Conservation (phyloP, 495 filamentous ascomycete species). For the Cenococcum geophilum region DNA sequence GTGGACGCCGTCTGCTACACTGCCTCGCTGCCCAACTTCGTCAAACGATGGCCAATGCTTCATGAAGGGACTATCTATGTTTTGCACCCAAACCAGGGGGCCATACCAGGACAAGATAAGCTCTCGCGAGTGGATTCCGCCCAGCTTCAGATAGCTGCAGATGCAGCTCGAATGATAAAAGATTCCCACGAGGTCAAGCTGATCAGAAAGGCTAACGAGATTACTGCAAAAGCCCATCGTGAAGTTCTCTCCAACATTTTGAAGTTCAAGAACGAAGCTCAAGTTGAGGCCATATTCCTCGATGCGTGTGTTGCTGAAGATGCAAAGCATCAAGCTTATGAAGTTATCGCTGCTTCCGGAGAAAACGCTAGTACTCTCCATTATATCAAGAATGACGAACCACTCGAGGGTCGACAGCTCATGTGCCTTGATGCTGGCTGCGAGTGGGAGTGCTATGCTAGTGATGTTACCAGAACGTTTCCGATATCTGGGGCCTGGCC, state of each 20-base stretch:
- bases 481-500: conserved; percentile 63
- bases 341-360: conserved; percentile 77
- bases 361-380: conserved; percentile 76
- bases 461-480: conserved; percentile 82
- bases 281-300: conserved; percentile 72
- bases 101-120: conserved; percentile 19
- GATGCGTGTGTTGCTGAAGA: conserved; percentile 61
- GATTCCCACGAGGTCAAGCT: conserved; percentile 70
- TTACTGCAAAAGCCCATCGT: conserved; percentile 68
- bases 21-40: conserved; percentile 15
- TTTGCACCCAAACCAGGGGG: conserved; percentile 26
- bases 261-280: conserved; percentile 64
- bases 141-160: conserved; percentile 58
- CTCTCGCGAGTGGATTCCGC: conserved; percentile 37
- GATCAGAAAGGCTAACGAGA: conserved; percentile 69
- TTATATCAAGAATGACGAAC: conserved; percentile 71
- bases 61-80: conserved; percentile 26
- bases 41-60: conserved; percentile 22
- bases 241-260: conserved; percentile 56
- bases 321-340: conserved; percentile 75
- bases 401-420: conserved; percentile 59
- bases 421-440: conserved; percentile 79
- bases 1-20: conserved; percentile 38
- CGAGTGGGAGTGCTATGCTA: conserved; percentile 84
- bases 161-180: conserved; percentile 70